Evolutionary conservation across 106 monocot species (phyloP).

Genomic region (Platanthera zijinensis): DNA sequence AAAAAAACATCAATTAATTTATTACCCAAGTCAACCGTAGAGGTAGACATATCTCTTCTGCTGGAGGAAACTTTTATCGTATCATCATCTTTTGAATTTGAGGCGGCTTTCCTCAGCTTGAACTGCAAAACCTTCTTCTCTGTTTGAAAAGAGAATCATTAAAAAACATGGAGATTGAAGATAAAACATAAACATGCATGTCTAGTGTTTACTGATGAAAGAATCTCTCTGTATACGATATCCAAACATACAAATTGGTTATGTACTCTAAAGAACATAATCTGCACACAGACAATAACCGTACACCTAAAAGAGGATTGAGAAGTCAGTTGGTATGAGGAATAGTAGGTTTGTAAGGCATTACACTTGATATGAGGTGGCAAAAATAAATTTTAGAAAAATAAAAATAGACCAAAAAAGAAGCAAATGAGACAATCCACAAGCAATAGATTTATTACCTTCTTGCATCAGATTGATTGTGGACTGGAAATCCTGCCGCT

Average conservation of each 20-base stretch:
- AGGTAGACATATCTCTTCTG: constrained; percentile 47
- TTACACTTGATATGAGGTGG: not conserved
- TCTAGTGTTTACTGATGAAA: not conserved
- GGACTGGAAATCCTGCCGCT: constrained; percentile 83
- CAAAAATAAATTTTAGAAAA: not conserved
- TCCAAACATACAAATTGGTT: constrained; percentile 2
- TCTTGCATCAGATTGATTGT: constrained; percentile 91
- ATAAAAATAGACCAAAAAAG: not conserved
- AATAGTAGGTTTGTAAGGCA: not conserved
- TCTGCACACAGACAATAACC: not conserved
- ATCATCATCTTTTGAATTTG: constrained; percentile 24
- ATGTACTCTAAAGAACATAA: not conserved
- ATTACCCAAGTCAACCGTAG: constrained; percentile 69
- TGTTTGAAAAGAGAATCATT: constrained; percentile 18
- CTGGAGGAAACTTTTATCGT: constrained; percentile 8
- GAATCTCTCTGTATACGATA: not conserved
- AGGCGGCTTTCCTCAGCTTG: constrained; percentile 52
- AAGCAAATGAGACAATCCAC: not conserved
- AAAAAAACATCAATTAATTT: not conserved
- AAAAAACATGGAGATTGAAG: constrained; percentile 6
- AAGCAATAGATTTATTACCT: constrained; percentile 35
- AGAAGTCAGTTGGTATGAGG: not conserved
- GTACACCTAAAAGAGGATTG: not conserved
- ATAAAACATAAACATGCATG: constrained; percentile 1
- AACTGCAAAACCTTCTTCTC: constrained; percentile 75